These are phyloP conservation scores for Xylariaceae sp. DNA, from an alignment of 2,329 filamentous ascomycete genomes.

Conservation along the genomic window DNA sequence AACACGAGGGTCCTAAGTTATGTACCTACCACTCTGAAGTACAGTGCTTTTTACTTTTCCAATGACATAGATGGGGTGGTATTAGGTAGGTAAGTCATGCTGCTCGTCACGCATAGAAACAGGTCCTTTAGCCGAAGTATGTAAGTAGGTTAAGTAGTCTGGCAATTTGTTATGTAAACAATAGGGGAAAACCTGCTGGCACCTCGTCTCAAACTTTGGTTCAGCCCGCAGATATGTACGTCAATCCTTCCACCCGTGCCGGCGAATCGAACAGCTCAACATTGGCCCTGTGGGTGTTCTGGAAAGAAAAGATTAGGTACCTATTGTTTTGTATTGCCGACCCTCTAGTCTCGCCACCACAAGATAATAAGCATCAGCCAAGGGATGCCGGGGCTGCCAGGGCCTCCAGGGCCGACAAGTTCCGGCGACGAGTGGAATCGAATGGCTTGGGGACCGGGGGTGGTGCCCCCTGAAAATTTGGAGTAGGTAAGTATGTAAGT, in stretches of 20 bases:
- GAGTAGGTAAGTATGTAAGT: too few species aligned
- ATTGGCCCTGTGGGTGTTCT: constrained; percentile 5
- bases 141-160: too few species aligned
- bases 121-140: not conserved
- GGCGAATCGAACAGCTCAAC: constrained; percentile 7
- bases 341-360: constrained; percentile 13
- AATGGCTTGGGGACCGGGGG: too few species aligned
- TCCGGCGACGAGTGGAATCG: constrained; percentile 1
- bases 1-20: too few species aligned
- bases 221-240: constrained; percentile 10
- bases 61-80: too few species aligned
- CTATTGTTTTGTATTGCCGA: constrained; percentile 15
- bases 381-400: too few species aligned
- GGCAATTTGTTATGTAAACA: too few species aligned
- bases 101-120: constrained; percentile 8
- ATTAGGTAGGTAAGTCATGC: too few species aligned
- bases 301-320: too few species aligned
- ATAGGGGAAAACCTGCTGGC: constrained; percentile 10
- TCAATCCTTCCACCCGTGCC: constrained; percentile 12
- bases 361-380: constrained; percentile 8
- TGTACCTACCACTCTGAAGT: too few species aligned
- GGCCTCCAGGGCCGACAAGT: constrained; percentile 1
- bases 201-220: not conserved
- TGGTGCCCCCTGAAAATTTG: too few species aligned
- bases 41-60: too few species aligned